Conservation (phyloP, 176 grass and related monocot genomes). For the Poa annua region DNA sequence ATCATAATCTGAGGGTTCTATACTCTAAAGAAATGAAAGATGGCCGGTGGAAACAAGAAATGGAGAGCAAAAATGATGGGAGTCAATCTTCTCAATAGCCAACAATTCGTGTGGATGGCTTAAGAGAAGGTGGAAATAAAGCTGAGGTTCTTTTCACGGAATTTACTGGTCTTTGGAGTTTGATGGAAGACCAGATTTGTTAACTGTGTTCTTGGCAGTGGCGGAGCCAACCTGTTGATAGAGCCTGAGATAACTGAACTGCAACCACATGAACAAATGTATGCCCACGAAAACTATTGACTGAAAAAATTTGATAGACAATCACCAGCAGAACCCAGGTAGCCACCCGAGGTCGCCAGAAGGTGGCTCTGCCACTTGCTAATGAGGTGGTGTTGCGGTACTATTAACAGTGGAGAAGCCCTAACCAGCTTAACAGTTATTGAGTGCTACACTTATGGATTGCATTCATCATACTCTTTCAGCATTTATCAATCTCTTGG, state of each 20-base stretch:
- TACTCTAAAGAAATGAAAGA: neutral
- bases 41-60: neutral
- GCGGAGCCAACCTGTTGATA: neutral
- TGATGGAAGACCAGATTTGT: neutral
- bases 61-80: neutral
- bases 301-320: neutral
- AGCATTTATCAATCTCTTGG: neutral
- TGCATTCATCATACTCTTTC: neutral
- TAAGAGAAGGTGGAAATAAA: neutral
- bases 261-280: neutral
- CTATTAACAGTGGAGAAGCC: neutral
- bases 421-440: neutral
- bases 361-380: neutral
- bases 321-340: neutral
- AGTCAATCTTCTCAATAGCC: slow-evolving; percentile 11
- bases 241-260: neutral
- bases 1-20: neutral
- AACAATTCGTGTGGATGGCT: neutral
- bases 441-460: neutral
- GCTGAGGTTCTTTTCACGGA: neutral
- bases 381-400: neutral
- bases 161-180: slow-evolving; percentile 3
- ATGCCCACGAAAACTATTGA: neutral
- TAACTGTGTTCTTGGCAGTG: neutral
- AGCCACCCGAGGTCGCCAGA: neutral